Percentiles rank a stretch among this genome's conserved stretches.
Evolutionary conservation across 305 asterid species (phyloP).

Genomic region (Solanum hybrid): DNA sequence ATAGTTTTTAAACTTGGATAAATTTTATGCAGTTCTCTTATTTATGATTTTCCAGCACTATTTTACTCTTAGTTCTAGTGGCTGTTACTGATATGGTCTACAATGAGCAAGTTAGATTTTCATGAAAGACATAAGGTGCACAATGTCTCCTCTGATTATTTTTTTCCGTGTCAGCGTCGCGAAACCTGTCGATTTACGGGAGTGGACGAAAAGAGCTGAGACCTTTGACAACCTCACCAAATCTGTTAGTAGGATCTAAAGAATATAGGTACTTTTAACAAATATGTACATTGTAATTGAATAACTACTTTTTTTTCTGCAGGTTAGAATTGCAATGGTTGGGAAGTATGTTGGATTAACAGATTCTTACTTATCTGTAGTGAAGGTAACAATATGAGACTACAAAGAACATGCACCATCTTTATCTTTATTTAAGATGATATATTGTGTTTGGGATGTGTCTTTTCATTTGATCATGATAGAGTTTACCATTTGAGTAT

Average conservation of each 20-base stretch:
- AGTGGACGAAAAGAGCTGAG: constrained; percentile 92
- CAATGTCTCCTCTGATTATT: background rate
- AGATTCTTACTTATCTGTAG: constrained; percentile 90
- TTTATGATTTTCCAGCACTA: background rate
- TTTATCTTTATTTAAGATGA: background rate
- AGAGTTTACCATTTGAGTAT: background rate
- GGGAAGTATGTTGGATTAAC: constrained; percentile 94
- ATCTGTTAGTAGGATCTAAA: constrained; percentile 48
- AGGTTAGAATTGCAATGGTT: constrained; percentile 92
- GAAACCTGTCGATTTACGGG: constrained; percentile 54
- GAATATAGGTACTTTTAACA: background rate
- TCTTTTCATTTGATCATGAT: background rate
- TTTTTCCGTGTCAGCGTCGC: constrained; percentile 51
- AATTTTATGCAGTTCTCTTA: background rate
- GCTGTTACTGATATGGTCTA: background rate
- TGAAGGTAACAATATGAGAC: constrained; percentile 48
- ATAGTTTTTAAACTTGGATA: background rate
- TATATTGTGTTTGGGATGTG: background rate
- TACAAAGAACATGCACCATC: background rate
- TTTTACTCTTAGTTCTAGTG: background rate
- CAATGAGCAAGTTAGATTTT: background rate
- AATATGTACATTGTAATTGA: background rate
- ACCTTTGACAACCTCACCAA: constrained; percentile 71
- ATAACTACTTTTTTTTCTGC: constrained; percentile 19
- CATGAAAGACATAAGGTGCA: background rate